Evolutionary conservation across 192 early-diverging fungal genomes (phyloP), one percentile per base, ranked within the genome.

Genomic region (Paraglomus occultum): DNA sequence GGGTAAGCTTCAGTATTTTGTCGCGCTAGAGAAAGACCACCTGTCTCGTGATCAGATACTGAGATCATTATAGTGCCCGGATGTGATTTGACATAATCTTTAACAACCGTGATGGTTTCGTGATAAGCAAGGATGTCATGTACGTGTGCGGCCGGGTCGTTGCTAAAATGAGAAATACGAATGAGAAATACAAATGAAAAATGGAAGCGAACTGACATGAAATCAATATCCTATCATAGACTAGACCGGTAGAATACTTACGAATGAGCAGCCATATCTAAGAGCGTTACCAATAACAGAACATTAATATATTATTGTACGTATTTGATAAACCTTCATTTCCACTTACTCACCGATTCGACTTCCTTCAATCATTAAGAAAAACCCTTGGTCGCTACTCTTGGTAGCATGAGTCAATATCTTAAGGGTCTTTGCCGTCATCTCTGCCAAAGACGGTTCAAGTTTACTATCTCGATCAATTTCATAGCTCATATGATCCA

Each of bases 281-380:
- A 38, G 17, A 4, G 11, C 31, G 31, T 58, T 40, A 58, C n/a
- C 38, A 23, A 48, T 51, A 23, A 44, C 10, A 68, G 6, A 54
- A 57, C 38, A 22, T 22, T 64, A 49, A 4, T 46, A 44, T 10
- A 23, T n/a, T n/a, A n/a, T 23, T n/a, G 20, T 48, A 17, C 51
- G 18, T 64, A 59, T 47, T 14, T 45, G 15, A 43, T 52, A 47
- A 20, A 45, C 10, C 6, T 40, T 51, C 22, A 31, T 44, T 23
- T 70, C 20, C 7, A 18, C 12, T n/a, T 23, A 40, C 23, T 67
- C 59, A 73, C 72, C 85, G 68, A 99, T 99, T 51, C 94, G 80
- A 66, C 90, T 92, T 42, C 97, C 94, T 81, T 99, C 97, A 69
- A 99, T 90, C 92, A 99, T 94, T 74, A 99, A 78, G 74, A 97